Base-by-base conservation (phyloP, 805 yeast species). In the Saccharomycopsis olivae region DNA sequence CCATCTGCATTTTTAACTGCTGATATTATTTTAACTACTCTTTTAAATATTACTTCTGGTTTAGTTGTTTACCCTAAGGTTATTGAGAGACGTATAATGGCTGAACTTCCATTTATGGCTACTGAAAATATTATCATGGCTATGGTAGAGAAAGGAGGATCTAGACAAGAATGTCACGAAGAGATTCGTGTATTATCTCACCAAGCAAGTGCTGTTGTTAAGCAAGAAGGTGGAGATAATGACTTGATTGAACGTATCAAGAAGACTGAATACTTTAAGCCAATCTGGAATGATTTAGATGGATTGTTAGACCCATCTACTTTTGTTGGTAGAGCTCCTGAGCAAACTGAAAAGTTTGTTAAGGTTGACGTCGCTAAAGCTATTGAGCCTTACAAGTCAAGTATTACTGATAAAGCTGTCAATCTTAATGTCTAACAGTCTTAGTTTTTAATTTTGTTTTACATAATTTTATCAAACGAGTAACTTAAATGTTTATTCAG, bases 61-160 rank as follows among this genome's bases (percentile, higher is more conserved):
- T 71, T 92, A 49, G 98, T 92, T 40, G 98, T 92, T 35, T 92
- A 92, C 67, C 98, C 98, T 52, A 89, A 92, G 74, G 98, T 92
- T 53, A 92, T 92, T 56, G 96, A 83, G 69, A 80, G 96, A 69
- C 82, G 97, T 66, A 92, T 92, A 64, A 75, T 58, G 59, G 73
- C 95, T 38, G 98, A 92, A 65, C 71, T 92, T 57, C 98, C 98
- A 52, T 92, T 92, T 73, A 92, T 92, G 98, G 98, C 98, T 51
- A 92, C 98, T 43, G 98, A 92, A 68, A 92, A 92, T 66, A 75
- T 92, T 61, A 92, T 92, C 62, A 92, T 92, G 98, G 98, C 98
- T 39, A 92, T 92, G 96, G 98, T 92, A 43, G 94, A 87, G 65
- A 80, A 81, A 60, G 97, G 97, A 53, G 97, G 84, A 24, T 87